Evolutionary conservation across 176 grass and related monocot species (phyloP).

Genomic region (Oropetium thomaeum): DNA sequence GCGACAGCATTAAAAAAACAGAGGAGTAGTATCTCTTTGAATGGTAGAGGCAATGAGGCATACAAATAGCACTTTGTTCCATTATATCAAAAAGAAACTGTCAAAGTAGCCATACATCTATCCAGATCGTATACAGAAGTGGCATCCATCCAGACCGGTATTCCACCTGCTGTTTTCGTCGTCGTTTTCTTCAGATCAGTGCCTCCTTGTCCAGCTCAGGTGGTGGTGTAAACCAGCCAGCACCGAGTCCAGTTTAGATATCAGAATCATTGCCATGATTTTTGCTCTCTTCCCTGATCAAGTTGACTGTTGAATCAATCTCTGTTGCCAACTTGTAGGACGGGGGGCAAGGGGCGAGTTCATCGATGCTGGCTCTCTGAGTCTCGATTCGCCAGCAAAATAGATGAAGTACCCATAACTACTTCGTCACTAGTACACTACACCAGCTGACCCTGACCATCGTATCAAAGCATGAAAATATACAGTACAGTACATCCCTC

Average conservation of each 20-base stretch:
- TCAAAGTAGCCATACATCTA: too few species aligned
- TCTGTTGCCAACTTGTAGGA: background rate
- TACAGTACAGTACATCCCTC: too few species aligned
- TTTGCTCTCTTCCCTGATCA: background rate
- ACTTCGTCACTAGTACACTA: background rate
- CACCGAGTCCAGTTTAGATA: background rate
- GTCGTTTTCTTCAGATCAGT: background rate
- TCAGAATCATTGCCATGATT: background rate
- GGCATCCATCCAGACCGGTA: background rate
- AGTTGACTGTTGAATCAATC: conserved; percentile 1
- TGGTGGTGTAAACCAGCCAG: background rate
- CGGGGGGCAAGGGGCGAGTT: background rate
- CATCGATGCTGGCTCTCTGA: background rate
- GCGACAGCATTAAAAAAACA: too few species aligned
- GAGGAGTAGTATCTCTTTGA: too few species aligned
- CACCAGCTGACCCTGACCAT: background rate
- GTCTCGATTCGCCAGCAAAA: background rate
- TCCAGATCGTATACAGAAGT: too few species aligned
- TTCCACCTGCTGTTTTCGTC: background rate
- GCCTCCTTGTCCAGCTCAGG: background rate
- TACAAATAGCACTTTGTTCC: too few species aligned
- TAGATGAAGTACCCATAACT: background rate
- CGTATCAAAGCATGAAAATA: background rate
- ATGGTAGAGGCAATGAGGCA: too few species aligned
- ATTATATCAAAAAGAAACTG: too few species aligned